These are phyloP conservation scores for Rosa rugosa DNA, from an alignment of 306 rosid species.

Conservation along the genomic window DNA sequence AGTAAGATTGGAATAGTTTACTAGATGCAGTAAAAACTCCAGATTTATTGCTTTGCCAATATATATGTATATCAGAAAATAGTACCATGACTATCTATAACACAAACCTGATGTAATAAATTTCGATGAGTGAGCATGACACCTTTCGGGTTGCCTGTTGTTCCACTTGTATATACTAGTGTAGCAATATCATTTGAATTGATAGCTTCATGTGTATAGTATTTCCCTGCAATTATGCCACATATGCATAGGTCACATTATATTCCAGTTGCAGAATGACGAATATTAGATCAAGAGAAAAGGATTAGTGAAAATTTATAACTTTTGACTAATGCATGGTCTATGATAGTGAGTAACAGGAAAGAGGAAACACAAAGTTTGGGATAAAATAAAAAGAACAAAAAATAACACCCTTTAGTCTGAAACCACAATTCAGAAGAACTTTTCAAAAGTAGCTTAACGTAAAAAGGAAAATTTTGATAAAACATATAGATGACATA, in stretches of 20 bases:
- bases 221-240: slow-evolving; percentile 49
- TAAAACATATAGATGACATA: slow-evolving; percentile 43
- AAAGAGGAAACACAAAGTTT: not conserved
- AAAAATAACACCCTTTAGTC: not conserved
- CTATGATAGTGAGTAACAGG: not conserved
- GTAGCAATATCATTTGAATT: slow-evolving; percentile 79
- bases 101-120: slow-evolving; percentile 86
- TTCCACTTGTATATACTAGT: slow-evolving; percentile 89
- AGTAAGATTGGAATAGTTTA: not conserved
- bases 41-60: not conserved
- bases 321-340: not conserved
- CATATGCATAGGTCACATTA: not conserved
- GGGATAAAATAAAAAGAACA: not conserved
- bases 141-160: slow-evolving; percentile 94
- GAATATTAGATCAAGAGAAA: not conserved
- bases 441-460: not conserved
- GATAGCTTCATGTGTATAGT: slow-evolving; percentile 59
- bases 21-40: not conserved
- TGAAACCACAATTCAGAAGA: slow-evolving; percentile 1
- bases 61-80: not conserved
- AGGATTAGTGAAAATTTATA: not conserved
- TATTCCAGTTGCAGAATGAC: not conserved
- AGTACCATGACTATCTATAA: not conserved
- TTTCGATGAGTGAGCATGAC: slow-evolving; percentile 90
- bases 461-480: not conserved